Evolutionary conservation across 176 grass and related monocot species (phyloP), one percentile per base, ranked within the genome.

Genomic region (Eleusine indica): DNA sequence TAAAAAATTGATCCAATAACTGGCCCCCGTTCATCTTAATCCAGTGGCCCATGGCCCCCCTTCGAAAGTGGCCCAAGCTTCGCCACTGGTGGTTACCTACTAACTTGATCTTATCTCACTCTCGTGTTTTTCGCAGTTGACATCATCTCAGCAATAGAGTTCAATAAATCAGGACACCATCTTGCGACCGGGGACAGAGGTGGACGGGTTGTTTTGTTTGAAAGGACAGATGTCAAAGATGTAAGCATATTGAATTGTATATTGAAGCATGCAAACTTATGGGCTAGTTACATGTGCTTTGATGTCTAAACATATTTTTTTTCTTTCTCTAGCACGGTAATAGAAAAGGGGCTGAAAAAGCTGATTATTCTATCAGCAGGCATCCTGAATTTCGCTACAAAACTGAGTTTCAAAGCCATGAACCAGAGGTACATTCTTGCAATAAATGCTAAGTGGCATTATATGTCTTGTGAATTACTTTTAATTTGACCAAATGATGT

Each of bases 91-190:
- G 70, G 42, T 18, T 44, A 11, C 30, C 43, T 63, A 53, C 44
- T 90, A 68, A 75, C 43, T 56, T 80, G 19, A 87, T 25, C 46
- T 46, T 75, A 35, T 80, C 35, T 66, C 35, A 42, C 21, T 58
- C n/a, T 67, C 39, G 58, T 76, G 10, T 70, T 73, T 46, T 77
- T 78, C 86, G 83, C 80, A 99, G 97, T 99, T 79, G 97, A 99
- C 79, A 99, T 99, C 80, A 99, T 99, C 83, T 99, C 97, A 16
- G 97, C 93, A 73, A 94, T 99, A 94, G 97, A 99, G 92, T 99
- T 99, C 89, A 89, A 99, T 84, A 94, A 94, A 91, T 91, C 89
- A 75, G 97, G 97, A 25, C 87, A 91, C 76, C 91, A 99, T 90
- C 97, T 99, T 91, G 97, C 97, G 25, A 99, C 97, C 51, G 97